A percentile compares a stretch with the other conserved stretches of the same genome.
phyloP scores from a whole-genome alignment of 164 flowering plant species.

The Nymphaea colorata region DNA sequence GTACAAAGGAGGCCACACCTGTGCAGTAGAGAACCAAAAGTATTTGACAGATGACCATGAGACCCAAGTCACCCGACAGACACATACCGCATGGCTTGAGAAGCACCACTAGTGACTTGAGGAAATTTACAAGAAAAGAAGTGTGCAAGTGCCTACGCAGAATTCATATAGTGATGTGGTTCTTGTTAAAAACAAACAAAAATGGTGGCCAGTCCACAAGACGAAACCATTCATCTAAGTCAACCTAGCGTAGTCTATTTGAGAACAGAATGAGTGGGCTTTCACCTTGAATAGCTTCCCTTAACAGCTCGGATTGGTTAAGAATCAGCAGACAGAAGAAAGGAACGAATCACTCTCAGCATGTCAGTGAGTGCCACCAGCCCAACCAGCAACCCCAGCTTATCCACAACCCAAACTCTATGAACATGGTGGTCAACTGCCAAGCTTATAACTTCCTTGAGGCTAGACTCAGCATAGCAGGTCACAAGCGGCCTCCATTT shows the following conservation, averaged over 20 bases:
- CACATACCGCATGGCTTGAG: no score
- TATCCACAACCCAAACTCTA: conserved; percentile 14
- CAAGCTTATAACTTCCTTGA: conserved; percentile 8
- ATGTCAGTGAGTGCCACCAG: conserved; percentile 10
- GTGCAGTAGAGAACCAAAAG: no score
- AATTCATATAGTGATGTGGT: not conserved
- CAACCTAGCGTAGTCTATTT: not conserved
- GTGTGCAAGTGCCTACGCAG: no score
- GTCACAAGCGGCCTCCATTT: conserved; percentile 5
- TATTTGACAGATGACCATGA: no score
- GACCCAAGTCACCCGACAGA: no score
- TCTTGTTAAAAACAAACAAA: not conserved
- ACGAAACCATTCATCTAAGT: not conserved
- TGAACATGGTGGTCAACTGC: conserved; percentile 11
- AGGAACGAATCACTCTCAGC: conserved; percentile 3
- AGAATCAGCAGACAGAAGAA: not conserved
- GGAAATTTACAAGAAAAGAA: not conserved
- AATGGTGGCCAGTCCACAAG: not conserved
- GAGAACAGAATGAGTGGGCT: not conserved
- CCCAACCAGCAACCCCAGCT: conserved; percentile 4
- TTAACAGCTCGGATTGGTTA: not conserved
- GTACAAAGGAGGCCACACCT: no score
- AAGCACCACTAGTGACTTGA: not conserved
- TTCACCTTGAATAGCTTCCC: not conserved
- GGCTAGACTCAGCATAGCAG: conserved; percentile 3